Evolutionary conservation across 140 eudicot species (phyloP).

Genomic region (Ambrosia hybrid): DNA sequence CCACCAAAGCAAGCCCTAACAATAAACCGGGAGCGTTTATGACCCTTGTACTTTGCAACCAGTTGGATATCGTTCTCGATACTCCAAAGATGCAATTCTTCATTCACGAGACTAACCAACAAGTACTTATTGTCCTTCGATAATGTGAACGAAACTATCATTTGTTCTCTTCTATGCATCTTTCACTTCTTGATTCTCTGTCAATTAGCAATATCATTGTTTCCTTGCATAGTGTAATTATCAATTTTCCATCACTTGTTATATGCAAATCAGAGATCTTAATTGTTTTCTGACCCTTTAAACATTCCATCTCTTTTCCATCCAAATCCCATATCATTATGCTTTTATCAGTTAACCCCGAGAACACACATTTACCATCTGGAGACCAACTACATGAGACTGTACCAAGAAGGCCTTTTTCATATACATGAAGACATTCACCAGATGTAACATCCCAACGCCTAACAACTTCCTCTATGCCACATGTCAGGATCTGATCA

Average conservation of each 20-base stretch:
- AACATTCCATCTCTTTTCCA: conserved; percentile 71
- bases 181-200: conserved; percentile 63
- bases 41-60: conserved; percentile 73
- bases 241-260: conserved; percentile 57
- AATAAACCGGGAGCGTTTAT: conserved; percentile 69
- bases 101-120: conserved; percentile 65
- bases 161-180: conserved; percentile 60
- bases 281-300: conserved; percentile 63
- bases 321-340: conserved; percentile 70
- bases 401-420: conserved; percentile 50
- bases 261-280: conserved; percentile 68
- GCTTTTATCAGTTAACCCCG: conserved; percentile 79
- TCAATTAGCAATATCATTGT: conserved; percentile 52
- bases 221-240: conserved; percentile 61
- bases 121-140: conserved; percentile 67
- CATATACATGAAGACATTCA: conserved; percentile 70
- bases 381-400: conserved; percentile 86
- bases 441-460: conserved; percentile 85
- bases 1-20: conserved; percentile 95
- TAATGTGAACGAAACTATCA: conserved; percentile 65
- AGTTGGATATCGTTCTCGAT: conserved; percentile 56
- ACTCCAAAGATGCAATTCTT: conserved; percentile 90
- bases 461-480: conserved; percentile 65
- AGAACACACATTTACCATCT: conserved; percentile 1
- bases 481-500: conserved; percentile 74